Base-by-base conservation (phyloP, 306 rosid species). In the Boehmeria nivea region DNA sequence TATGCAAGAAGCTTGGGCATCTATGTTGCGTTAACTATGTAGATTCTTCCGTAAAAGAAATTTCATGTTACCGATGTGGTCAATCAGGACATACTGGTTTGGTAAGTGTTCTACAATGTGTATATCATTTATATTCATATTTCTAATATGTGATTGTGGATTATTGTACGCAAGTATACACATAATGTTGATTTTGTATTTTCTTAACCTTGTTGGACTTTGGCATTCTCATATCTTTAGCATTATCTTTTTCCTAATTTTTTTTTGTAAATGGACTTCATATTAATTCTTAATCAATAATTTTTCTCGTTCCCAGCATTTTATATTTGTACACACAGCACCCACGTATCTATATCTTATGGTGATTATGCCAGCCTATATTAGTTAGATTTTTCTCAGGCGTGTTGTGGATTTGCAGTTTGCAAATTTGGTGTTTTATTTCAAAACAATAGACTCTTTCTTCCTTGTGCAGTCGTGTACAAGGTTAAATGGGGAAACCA, bases 31-130 rank as follows among this genome's bases (percentile, higher is more conserved):
- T 67, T 59, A 66, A 55, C 47, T 54, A 74, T 60, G 67, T 21
- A 22, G 69, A 77, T 51, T 43, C 55, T 51, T 59, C 42, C 21
- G 24, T 60, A 0, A 56, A 73, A 73, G 88, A 70, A 62, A 31
- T 84, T 74, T 91, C 96, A 28, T 91, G 96, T 74, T 91, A 84
- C 68, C 85, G 64, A 77, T 91, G 99, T 55, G 96, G 99, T 39
- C 76, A 68, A 59, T 38, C 72, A 59, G 99, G 99, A 16, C 99
- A 91, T 66, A 69, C 89, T 17, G 96, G 99, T 61, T 64, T 75
- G 96, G 99, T 91, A 77, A 83, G 95, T 76, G 54, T 25, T 58
- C 31, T 40, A 26, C 15, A 16, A 3, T 33, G 38, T 33, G 38
- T 33, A 11, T n/a, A n/a, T n/a, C n/a, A n/a, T n/a, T n/a, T n/a